Conservation (phyloP, 306 rosid genomes). For the Castanea crenata region DNA sequence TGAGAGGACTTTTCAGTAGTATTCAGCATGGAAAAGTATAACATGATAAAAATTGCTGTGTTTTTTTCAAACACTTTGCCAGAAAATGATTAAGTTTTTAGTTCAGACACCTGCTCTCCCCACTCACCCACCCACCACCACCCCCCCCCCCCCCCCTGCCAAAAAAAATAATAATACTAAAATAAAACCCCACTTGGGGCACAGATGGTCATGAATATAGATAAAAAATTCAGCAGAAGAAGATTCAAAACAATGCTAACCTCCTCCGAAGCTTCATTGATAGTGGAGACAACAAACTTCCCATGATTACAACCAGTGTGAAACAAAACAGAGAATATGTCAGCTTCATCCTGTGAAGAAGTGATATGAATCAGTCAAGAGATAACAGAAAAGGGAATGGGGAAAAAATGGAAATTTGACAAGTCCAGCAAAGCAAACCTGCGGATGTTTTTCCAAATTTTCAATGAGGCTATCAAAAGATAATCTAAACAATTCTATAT, state of each 20-base stretch:
- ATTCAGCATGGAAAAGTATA: not conserved
- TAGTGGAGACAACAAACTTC: slow-evolving; percentile 43
- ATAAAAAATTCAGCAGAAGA: not conserved
- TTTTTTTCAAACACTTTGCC: not conserved
- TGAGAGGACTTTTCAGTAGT: not conserved
- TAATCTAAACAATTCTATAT: slow-evolving; percentile 46
- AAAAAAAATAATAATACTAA: too few species aligned
- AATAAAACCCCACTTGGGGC: too few species aligned
- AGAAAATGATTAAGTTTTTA: not conserved
- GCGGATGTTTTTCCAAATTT: slow-evolving; percentile 55
- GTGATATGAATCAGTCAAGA: slow-evolving; percentile 10
- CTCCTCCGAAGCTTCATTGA: slow-evolving; percentile 52
- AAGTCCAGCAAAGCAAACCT: slow-evolving; percentile 41
- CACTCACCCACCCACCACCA: not conserved
- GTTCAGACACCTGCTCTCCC: not conserved
- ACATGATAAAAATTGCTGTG: not conserved
- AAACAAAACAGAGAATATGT: slow-evolving; percentile 57
- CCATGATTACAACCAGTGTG: slow-evolving; percentile 76
- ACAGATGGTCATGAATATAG: not conserved
- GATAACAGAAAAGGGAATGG: not conserved
- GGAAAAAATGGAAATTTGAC: not conserved
- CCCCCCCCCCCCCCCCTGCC: too few species aligned
- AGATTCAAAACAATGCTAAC: slow-evolving; percentile 41
- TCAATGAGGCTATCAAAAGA: slow-evolving; percentile 56
- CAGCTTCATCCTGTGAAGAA: slow-evolving; percentile 79